Conservation (phyloP, 2,329 filamentous ascomycete species). For the Alternaria gaisen region DNA sequence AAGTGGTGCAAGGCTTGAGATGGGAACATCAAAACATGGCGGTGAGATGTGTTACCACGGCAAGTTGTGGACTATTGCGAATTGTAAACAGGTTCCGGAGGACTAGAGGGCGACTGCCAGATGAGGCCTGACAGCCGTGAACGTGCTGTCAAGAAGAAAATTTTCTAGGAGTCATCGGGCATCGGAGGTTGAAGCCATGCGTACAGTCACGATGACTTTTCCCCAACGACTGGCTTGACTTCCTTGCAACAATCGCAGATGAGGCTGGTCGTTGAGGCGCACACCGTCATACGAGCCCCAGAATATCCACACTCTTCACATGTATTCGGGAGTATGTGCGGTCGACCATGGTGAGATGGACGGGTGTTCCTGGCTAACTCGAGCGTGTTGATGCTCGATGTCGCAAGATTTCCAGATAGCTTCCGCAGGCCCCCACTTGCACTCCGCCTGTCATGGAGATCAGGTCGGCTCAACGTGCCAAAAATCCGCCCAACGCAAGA, state of each 20-base stretch:
- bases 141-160: constrained; percentile 29
- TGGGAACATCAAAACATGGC: constrained; percentile 37
- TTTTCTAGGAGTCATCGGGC: constrained; percentile 23
- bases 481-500: background rate
- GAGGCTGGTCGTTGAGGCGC: constrained; percentile 15
- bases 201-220: background rate
- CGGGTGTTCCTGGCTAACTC: constrained; percentile 20
- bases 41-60: constrained; percentile 31
- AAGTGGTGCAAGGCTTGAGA: constrained; percentile 38
- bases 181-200: constrained; percentile 1
- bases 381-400: constrained; percentile 19
- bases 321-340: constrained; percentile 8
- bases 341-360: constrained; percentile 17
- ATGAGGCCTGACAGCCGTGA: constrained; percentile 30
- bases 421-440: constrained; percentile 25
- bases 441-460: constrained; percentile 30
- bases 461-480: background rate
- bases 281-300: background rate
- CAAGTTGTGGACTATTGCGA: constrained; percentile 18
- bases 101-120: constrained; percentile 23
- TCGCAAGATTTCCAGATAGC: constrained; percentile 25
- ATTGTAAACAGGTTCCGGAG: constrained; percentile 8
- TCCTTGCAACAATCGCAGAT: constrained; percentile 22
- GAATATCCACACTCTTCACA: constrained; percentile 13
- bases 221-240: background rate